Evolutionary conservation across 805 yeast genomes (phyloP).

Genomic region (Lipomyces chichibuensis): DNA sequence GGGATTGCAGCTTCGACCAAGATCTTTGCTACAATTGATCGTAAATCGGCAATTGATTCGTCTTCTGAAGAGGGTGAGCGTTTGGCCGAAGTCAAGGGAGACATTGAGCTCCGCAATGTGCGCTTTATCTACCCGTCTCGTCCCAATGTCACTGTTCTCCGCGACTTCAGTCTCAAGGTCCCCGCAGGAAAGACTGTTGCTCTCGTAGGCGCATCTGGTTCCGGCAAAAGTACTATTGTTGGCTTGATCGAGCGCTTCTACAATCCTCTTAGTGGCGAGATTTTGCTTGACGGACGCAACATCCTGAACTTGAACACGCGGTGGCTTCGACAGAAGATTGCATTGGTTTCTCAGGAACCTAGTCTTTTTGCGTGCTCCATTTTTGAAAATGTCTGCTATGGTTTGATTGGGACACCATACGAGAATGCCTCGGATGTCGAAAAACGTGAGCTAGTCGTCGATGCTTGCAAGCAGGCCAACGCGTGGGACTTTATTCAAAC

Average conservation of each 20-base stretch:
- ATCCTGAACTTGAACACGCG: constrained; percentile 71
- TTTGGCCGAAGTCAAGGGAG: constrained; percentile 52
- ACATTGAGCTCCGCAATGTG: constrained; percentile 79
- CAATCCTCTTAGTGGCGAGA: constrained; percentile 73
- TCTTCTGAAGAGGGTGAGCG: constrained; percentile 35
- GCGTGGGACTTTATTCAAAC: constrained; percentile 53
- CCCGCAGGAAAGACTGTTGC: constrained; percentile 93
- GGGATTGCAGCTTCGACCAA: constrained; percentile 48
- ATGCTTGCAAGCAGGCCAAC: constrained; percentile 58
- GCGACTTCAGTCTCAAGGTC: constrained; percentile 73
- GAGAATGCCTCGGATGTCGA: constrained; percentile 46
- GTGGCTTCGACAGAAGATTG: constrained; percentile 73
- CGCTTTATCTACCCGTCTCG: constrained; percentile 79
- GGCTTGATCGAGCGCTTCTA: constrained; percentile 86
- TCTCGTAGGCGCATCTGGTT: constrained; percentile 92
- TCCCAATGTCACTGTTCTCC: constrained; percentile 80
- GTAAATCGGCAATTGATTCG: constrained; percentile 47
- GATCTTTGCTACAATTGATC: constrained; percentile 48
- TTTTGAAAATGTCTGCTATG: constrained; percentile 78
- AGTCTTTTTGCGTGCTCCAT: constrained; percentile 89
- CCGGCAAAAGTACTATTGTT: constrained; percentile 89
- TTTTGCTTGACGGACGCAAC: constrained; percentile 83
- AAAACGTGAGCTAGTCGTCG: constrained; percentile 45
- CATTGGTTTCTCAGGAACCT: constrained; percentile 96
- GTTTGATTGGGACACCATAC: constrained; percentile 50